These are phyloP conservation scores for Aspergillus fischeri DNA, from an alignment of 2,329 filamentous ascomycete genomes.

Conservation along the genomic window DNA sequence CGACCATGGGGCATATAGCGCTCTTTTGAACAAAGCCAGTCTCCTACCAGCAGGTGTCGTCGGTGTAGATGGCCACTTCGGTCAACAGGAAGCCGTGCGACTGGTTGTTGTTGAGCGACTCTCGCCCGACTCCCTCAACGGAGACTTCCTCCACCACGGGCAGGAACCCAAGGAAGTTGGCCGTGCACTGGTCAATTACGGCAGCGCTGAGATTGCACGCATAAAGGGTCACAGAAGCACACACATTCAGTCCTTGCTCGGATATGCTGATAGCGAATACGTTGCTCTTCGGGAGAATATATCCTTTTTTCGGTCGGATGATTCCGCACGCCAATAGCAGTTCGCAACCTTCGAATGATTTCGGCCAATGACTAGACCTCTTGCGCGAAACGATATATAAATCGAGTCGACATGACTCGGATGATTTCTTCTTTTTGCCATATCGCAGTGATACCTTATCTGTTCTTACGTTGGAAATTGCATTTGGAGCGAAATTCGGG, in stretches of 20 bases:
- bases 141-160: conserved; percentile 35
- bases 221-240: conserved; percentile 82
- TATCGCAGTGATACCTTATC: neutral
- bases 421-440: neutral
- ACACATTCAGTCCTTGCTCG: conserved; percentile 74
- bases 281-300: conserved; percentile 85
- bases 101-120: conserved; percentile 71
- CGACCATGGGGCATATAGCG: conserved; percentile 79
- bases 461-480: neutral
- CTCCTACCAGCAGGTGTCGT: conserved; percentile 88
- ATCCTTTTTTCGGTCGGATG: conserved; percentile 57
- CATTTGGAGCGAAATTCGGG: neutral
- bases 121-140: conserved; percentile 37
- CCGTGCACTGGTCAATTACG: conserved; percentile 87
- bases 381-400: neutral
- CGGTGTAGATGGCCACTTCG: conserved; percentile 81
- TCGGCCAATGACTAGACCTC: no score
- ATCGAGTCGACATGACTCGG: neutral
- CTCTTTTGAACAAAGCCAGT: conserved; percentile 76
- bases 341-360: neutral
- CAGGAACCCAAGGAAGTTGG: conserved; percentile 68
- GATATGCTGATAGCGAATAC: conserved; percentile 93
- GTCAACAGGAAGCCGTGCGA: conserved; percentile 87
- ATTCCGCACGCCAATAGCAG: conserved; percentile 8
- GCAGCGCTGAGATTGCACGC: conserved; percentile 72